Conservation (phyloP, 441 rosid genomes). For the Aleurites moluccanus region DNA sequence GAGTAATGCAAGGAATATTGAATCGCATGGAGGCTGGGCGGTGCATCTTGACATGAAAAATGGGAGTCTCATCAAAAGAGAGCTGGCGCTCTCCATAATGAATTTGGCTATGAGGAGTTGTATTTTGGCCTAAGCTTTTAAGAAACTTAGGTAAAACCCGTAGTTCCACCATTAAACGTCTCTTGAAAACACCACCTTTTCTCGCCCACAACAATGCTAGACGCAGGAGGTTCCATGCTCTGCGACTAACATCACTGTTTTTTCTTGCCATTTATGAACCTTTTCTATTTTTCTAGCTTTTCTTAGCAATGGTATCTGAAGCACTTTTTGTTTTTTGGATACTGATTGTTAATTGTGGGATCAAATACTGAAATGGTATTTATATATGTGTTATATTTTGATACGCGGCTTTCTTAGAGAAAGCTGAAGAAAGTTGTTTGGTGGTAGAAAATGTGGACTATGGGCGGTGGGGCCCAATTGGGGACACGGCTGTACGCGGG, state of each 20-base stretch:
- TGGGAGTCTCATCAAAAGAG: conserved; percentile 78
- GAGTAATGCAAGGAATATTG: conserved; percentile 68
- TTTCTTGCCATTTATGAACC: too few relatives aligned
- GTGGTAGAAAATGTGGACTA: conserved; percentile 3
- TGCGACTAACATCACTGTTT: conserved; percentile 23
- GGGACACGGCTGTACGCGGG: conserved; percentile 33
- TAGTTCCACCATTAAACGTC: conserved; percentile 52
- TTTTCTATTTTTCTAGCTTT: conserved; percentile 21
- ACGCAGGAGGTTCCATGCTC: conserved; percentile 63
- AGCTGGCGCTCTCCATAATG: conserved; percentile 63
- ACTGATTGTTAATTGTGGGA: neutral
- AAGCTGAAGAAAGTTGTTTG: too few relatives aligned
- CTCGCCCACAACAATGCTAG: conserved; percentile 67
- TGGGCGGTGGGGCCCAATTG: conserved; percentile 26
- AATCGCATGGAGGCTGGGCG: conserved; percentile 75
- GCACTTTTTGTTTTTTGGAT: neutral
- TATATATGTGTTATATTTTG: neutral
- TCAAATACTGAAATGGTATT: neutral
- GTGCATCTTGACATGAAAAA: conserved; percentile 64
- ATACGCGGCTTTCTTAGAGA: conserved; percentile 35
- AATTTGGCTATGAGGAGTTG: conserved; percentile 23
- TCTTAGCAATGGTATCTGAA: neutral
- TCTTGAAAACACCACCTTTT: conserved; percentile 66
- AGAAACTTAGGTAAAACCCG: conserved; percentile 56
- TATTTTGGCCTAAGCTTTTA: conserved; percentile 38